Evolutionary conservation across 352 stramenopile genomes (phyloP).

Genomic region (Pythium rhizo-oryzae): DNA sequence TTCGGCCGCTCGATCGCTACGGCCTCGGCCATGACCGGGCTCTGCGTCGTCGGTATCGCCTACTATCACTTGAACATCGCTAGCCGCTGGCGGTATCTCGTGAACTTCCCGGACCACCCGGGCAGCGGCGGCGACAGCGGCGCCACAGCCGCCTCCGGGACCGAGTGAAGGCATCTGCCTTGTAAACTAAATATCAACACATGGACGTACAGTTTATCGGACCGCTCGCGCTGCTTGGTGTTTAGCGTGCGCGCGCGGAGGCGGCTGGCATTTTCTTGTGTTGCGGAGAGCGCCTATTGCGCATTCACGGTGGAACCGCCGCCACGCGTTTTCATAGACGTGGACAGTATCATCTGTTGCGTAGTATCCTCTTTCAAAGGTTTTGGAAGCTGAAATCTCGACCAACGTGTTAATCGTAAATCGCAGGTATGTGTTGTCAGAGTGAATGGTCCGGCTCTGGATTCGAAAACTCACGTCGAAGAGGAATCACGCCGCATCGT

Average conservation of each 20-base stretch:
- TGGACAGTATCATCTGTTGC: neutral
- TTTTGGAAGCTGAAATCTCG: too few relatives aligned
- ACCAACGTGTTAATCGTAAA: too few relatives aligned
- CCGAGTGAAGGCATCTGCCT: neutral
- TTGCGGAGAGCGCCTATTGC: conserved; percentile 15
- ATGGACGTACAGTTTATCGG: too few relatives aligned
- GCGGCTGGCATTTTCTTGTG: conserved; percentile 34
- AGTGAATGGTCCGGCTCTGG: conserved; percentile 4
- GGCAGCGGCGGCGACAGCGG: neutral
- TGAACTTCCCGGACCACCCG: conserved; percentile 53
- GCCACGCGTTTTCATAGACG: conserved; percentile 5
- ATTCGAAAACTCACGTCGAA: conserved; percentile 5
- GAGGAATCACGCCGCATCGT: conserved; percentile 4
- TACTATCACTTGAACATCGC: conserved; percentile 72
- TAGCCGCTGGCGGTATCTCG: conserved; percentile 74
- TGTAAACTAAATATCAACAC: too few relatives aligned
- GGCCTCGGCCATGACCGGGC: conserved; percentile 46
- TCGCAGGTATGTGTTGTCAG: conserved; percentile 9
- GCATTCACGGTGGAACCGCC: conserved; percentile 21
- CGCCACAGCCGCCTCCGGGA: neutral
- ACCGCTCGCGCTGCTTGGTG: neutral
- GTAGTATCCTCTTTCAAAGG: neutral
- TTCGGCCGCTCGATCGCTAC: conserved; percentile 50
- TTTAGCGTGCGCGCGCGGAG: neutral
- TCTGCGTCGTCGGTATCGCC: conserved; percentile 49